A percentile compares a stretch with the other conserved stretches of the same genome.
phyloP scores from a whole-genome alignment of 2,329 filamentous ascomycete species.

The Myriangium duriaei region DNA sequence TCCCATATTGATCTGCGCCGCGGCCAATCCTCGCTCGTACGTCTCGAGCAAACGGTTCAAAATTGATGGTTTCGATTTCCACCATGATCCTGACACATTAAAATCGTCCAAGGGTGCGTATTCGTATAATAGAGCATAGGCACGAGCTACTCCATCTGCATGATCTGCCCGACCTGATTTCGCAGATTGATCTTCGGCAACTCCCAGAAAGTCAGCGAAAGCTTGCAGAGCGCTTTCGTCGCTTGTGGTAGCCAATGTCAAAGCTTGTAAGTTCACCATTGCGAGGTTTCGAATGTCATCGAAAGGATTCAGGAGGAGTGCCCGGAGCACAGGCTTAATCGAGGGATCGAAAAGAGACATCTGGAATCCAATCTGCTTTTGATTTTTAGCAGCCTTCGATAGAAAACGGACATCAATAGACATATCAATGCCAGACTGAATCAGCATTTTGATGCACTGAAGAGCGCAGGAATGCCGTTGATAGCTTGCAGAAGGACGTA shows the following conservation, averaged over 20 bases:
- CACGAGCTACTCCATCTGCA: constrained; percentile 76
- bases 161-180: constrained; percentile 77
- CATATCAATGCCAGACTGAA: constrained; percentile 55
- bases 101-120: constrained; percentile 9
- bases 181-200: constrained; percentile 45
- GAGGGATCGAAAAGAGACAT: constrained; percentile 30
- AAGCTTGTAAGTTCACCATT: constrained; percentile 36
- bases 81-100: constrained; percentile 16
- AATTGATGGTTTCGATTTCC: constrained; percentile 33
- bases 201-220: constrained; percentile 8
- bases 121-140: constrained; percentile 54
- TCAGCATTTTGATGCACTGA: constrained; percentile 54
- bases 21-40: constrained; percentile 51
- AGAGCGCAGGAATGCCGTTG: constrained; percentile 76
- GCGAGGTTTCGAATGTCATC: constrained; percentile 66
- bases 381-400: constrained; percentile 37
- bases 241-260: neutral
- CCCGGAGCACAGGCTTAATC: constrained; percentile 53
- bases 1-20: constrained; percentile 53
- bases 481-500: constrained; percentile 74
- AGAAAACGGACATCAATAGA: constrained; percentile 26
- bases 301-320: constrained; percentile 78
- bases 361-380: constrained; percentile 38
- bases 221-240: neutral
- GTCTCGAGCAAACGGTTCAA: constrained; percentile 46